phyloP scores from a whole-genome alignment of 768 basidiomycete species.

The Tricholoma sp. region DNA sequence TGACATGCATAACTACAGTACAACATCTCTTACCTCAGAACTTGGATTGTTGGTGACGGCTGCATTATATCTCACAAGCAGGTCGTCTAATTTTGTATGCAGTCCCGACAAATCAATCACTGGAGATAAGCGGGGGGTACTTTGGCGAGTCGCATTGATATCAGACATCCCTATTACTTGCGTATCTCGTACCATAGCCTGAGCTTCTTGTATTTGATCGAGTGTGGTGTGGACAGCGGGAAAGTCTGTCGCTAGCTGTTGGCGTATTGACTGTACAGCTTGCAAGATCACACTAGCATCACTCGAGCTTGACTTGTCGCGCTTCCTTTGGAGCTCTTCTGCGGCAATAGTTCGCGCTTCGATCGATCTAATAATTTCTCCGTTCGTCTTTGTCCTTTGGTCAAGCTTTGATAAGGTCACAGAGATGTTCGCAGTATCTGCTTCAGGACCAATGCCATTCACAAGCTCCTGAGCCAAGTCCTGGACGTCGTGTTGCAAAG shows the following conservation, averaged over 20 bases:
- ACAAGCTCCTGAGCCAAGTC: constrained; percentile 9
- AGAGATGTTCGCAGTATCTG: constrained; percentile 2
- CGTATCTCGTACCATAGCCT: constrained; percentile 3
- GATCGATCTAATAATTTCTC: constrained; percentile 2
- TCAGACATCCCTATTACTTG: neutral
- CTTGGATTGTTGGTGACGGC: neutral
- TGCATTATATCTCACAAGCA: constrained; percentile 3
- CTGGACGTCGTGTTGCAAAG: constrained; percentile 11
- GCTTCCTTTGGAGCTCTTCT: constrained; percentile 18
- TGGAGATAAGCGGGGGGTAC: neutral
- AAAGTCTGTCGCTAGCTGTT: constrained; percentile 33
- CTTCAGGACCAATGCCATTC: neutral
- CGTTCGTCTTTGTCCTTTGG: constrained; percentile 6
- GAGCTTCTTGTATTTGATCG: constrained; percentile 21
- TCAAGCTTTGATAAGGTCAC: constrained; percentile 11
- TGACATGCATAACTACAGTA: neutral
- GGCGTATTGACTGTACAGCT: constrained; percentile 18
- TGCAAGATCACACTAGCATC: neutral
- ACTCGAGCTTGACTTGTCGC: neutral
- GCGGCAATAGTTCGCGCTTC: neutral
- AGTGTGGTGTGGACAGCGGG: constrained; percentile 31
- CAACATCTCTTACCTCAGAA: neutral
- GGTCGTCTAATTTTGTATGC: constrained; percentile 14
- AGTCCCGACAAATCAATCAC: constrained; percentile 5
- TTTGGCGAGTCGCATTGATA: neutral